These are phyloP conservation scores for Phytophthora vignae DNA, from an alignment of 352 stramenopile species.

Conservation along the genomic window DNA sequence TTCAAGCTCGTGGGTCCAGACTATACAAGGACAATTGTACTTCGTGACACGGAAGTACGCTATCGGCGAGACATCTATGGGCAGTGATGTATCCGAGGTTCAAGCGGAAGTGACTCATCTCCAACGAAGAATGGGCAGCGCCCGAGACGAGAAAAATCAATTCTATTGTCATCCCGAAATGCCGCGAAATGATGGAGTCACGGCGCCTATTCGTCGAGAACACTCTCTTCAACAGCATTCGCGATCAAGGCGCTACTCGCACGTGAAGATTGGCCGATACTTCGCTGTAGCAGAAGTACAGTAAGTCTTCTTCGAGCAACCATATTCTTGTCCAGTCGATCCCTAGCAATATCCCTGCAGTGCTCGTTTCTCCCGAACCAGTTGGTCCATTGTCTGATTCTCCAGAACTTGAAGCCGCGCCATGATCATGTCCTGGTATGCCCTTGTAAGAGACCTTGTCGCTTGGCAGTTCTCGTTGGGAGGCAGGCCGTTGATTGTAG, in stretches of 20 bases:
- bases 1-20: background rate
- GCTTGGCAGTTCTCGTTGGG: background rate
- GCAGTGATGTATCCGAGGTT: background rate
- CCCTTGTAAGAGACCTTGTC: background rate
- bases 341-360: background rate
- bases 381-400: slow-evolving; percentile 3
- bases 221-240: background rate
- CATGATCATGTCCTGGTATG: slow-evolving; percentile 1
- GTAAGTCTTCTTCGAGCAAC: too few species aligned
- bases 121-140: background rate
- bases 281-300: too few species aligned
- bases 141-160: background rate
- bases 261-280: background rate
- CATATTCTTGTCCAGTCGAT: too few species aligned
- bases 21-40: background rate
- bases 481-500: background rate
- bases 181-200: background rate
- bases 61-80: background rate
- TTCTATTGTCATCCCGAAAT: background rate
- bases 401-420: background rate
- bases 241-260: background rate
- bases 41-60: background rate
- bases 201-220: background rate
- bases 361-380: background rate
- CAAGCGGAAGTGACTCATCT: background rate